Base-by-base conservation (phyloP, 140 eudicot genomes). In the Stevia rebaudiana region DNA sequence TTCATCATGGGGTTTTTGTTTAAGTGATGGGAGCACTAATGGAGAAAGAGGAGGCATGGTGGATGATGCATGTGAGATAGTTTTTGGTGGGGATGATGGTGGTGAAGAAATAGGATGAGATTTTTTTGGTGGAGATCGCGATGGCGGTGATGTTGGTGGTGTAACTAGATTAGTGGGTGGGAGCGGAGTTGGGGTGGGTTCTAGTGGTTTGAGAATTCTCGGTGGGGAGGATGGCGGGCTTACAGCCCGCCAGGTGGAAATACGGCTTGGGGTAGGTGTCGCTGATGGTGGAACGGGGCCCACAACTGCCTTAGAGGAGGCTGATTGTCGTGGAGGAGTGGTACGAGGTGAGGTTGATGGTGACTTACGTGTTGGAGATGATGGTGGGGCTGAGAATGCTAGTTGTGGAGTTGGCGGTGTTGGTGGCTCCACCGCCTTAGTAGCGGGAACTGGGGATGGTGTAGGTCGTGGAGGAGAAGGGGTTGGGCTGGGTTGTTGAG, bases 11-110 rank as follows among this genome's bases (percentile, higher is more conserved):
- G 75, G 6, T 56, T 73, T 3, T 8, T 56, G 70, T 50, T 76
- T 18, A 80, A 58, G 65, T 3, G 95, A 89, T 5, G 95, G 92
- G n/a, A 83, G 88, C 8, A 54, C 46, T 36, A 36, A 8, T 36
- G 41, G 41, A 36, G 41, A 36, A 36, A 6, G 41, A 36, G 41
- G 41, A 11, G 7, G 10, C 2, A 36, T 7, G 2, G 41, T 36
- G 41, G 41, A 3, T 1, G 37, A 4, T 33, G 37, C 4, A 19
- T 2, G 41, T 36, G 41, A 7, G 41, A 43, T 48, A 11, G 11
- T n/a, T 62, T 50, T 70, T 8, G 86, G 77, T 46, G 88, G 66
- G 22, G 41, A 36, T 6, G 41, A 36, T 36, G 41, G 41, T 36
- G 59, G n/a, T n/a, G n/a, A n/a, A n/a, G n/a, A n/a, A n/a, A n/a